Evolutionary conservation across 176 grass and related monocot genomes (phyloP).

Genomic region (Oryza glumipatula): DNA sequence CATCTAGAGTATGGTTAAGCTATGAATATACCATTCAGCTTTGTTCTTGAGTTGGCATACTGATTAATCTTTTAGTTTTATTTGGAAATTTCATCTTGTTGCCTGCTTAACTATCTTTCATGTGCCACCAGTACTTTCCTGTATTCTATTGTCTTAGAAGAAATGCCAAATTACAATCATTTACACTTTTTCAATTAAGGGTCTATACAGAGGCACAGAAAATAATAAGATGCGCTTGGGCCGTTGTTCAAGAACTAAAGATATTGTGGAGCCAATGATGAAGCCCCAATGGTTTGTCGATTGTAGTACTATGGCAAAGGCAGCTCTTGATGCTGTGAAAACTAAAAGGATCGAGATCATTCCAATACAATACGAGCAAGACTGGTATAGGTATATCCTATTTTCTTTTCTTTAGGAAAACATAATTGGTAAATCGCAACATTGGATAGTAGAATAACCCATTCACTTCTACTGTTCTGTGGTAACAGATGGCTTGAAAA

Average conservation of each 20-base stretch:
- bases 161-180: conserved; percentile 23
- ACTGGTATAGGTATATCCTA: background rate
- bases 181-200: no score
- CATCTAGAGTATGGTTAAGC: background rate
- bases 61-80: background rate
- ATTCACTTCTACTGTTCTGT: background rate
- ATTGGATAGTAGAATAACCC: background rate
- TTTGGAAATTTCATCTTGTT: conserved; percentile 6
- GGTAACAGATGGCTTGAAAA: background rate
- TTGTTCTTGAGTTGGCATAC: conserved; percentile 16
- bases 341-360: background rate
- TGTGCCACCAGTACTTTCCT: background rate
- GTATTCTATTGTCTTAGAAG: conserved; percentile 1
- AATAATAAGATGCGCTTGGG: background rate
- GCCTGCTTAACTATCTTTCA: background rate
- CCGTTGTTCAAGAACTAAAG: background rate
- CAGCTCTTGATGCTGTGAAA: background rate
- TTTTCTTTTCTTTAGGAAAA: background rate
- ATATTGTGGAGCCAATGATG: background rate
- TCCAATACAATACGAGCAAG: background rate
- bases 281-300: background rate
- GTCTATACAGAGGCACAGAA: background rate
- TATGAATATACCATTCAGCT: no score
- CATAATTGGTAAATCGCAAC: background rate
- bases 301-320: background rate